phyloP scores from a whole-genome alignment of 192 early-diverging fungal genomes.

The Spizellomyces punctatus region DNA sequence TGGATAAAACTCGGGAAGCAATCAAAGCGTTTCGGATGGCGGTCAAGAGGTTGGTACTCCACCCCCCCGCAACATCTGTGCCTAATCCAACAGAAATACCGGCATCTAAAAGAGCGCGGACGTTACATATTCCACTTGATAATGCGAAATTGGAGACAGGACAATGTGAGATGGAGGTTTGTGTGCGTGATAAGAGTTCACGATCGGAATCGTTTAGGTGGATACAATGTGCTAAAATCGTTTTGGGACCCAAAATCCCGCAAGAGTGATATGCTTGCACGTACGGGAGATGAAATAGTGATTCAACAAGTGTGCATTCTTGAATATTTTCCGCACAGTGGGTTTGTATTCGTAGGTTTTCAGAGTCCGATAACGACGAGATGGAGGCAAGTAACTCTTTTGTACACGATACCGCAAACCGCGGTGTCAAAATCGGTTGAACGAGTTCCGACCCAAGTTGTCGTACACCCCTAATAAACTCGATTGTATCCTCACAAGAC shows the following conservation, averaged over 20 bases:
- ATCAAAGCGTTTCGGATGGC: conserved; percentile 81
- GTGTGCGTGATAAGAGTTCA: conserved; percentile 58
- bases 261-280: conserved; percentile 75
- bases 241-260: conserved; percentile 70
- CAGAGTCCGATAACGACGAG: conserved; percentile 68
- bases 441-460: conserved; percentile 28
- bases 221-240: conserved; percentile 93
- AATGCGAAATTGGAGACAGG: conserved; percentile 90
- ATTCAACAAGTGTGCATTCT: conserved; percentile 75
- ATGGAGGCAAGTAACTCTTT: conserved; percentile 68
- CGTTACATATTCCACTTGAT: conserved; percentile 77
- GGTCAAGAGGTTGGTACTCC: conserved; percentile 80
- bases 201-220: conserved; percentile 80
- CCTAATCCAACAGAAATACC: conserved; percentile 89
- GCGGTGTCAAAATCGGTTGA: conserved; percentile 85
- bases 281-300: conserved; percentile 76
- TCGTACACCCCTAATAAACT: conserved; percentile 36
- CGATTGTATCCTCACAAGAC: conserved; percentile 66
- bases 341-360: conserved; percentile 86
- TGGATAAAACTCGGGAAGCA: conserved; percentile 62
- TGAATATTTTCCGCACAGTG: conserved; percentile 84
- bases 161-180: conserved; percentile 87
- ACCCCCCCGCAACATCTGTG: conserved; percentile 92
- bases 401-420: conserved; percentile 89
- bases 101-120: conserved; percentile 70